Evolutionary conservation across 352 stramenopile genomes (phyloP).

Genomic region (Phytophthora multivora): DNA sequence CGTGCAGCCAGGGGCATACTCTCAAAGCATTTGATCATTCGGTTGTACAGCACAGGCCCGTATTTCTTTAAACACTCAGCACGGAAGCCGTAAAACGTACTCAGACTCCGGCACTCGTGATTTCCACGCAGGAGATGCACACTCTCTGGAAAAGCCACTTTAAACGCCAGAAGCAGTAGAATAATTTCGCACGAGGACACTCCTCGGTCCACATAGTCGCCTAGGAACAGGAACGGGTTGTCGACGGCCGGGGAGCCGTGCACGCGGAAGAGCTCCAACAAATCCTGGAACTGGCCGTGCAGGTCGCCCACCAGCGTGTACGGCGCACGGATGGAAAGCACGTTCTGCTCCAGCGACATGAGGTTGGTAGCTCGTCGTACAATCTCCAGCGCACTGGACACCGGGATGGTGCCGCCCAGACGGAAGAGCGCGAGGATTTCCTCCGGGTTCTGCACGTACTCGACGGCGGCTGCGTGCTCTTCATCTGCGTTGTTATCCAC

Average conservation of each 20-base stretch:
- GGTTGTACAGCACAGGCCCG: slow-evolving; percentile 77
- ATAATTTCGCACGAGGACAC: slow-evolving; percentile 98
- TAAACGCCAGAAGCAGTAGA: slow-evolving; percentile 96
- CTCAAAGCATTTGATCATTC: slow-evolving; percentile 85
- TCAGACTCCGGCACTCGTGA: slow-evolving; percentile 98
- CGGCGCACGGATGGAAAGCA: slow-evolving; percentile 52
- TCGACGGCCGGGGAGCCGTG: slow-evolving; percentile 47
- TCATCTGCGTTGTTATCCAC: slow-evolving; percentile 41
- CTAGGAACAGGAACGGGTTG: slow-evolving; percentile 98
- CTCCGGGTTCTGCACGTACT: slow-evolving; percentile 33
- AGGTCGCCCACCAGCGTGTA: slow-evolving; percentile 86
- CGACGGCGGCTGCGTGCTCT: slow-evolving; percentile 14
- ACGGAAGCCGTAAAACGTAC: slow-evolving; percentile 99
- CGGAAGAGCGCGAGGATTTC: slow-evolving; percentile 41
- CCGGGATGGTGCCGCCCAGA: slow-evolving; percentile 48
- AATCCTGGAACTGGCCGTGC: slow-evolving; percentile 99
- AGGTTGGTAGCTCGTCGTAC: slow-evolving; percentile 60
- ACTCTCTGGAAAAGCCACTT: slow-evolving; percentile 98
- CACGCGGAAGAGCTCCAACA: slow-evolving; percentile 86
- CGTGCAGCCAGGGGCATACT: slow-evolving; percentile 75
- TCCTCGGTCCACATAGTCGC: slow-evolving; percentile 92
- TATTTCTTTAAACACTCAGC: slow-evolving; percentile 95
- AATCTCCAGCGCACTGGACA: slow-evolving; percentile 59
- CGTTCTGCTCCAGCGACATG: slow-evolving; percentile 65
- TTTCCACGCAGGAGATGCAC: slow-evolving; percentile 99